Percentiles rank a stretch among this genome's conserved stretches.
Conservation (phyloP, 208 protist genomes). For the Trypanosoma avium region DNA sequence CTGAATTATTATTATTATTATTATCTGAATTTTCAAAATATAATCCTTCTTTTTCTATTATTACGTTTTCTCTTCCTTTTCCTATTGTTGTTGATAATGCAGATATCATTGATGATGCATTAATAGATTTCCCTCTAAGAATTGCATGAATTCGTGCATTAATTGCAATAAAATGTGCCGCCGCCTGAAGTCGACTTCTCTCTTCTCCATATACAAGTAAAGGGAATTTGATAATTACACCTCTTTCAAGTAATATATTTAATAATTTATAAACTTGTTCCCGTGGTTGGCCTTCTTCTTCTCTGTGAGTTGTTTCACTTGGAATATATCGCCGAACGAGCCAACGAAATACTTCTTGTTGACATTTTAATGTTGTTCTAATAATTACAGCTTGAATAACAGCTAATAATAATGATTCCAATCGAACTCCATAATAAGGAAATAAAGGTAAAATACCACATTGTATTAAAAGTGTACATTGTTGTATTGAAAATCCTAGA, state of each 20-base stretch:
- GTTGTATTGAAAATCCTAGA: conserved; percentile 33
- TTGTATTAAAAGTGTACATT: conserved; percentile 41
- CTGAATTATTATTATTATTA: not conserved
- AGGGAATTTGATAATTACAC: conserved; percentile 24
- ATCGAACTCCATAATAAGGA: conserved; percentile 36
- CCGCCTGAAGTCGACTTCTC: conserved; percentile 11
- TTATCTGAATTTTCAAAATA: no score
- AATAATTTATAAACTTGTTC: conserved; percentile 36
- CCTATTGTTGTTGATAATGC: not conserved
- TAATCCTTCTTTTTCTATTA: not conserved
- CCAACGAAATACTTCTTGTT: conserved; percentile 31
- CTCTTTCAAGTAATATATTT: conserved; percentile 19
- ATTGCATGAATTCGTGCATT: conserved; percentile 14
- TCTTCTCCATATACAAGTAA: conserved; percentile 20
- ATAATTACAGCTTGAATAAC: conserved; percentile 36
- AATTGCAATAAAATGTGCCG: conserved; percentile 22
- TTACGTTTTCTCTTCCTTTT: not conserved
- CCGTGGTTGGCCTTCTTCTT: conserved; percentile 26
- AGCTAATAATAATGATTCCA: conserved; percentile 48
- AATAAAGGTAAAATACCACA: conserved; percentile 35
- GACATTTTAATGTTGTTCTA: conserved; percentile 27
- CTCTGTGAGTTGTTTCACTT: conserved; percentile 22
- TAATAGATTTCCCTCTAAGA: not conserved
- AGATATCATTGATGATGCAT: not conserved
- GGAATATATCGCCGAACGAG: conserved; percentile 24